Evolutionary conservation across 2,329 filamentous ascomycete genomes (phyloP).

Genomic region (Myrmaecium sp.): DNA sequence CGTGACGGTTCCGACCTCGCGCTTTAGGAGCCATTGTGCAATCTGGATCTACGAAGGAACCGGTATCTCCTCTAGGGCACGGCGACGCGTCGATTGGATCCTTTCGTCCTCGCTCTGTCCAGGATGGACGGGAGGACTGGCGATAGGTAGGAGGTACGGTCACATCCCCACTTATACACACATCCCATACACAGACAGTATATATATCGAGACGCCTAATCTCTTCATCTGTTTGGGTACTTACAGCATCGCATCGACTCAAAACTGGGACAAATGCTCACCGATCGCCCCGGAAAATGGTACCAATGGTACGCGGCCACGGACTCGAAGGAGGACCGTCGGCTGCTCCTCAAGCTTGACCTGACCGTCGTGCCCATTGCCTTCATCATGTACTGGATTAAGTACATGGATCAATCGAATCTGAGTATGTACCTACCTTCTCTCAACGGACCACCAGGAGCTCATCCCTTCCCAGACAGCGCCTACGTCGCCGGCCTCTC

Average conservation of each 20-base stretch:
- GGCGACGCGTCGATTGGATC: no score
- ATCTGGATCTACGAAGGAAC: no score
- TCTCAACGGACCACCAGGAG: no score
- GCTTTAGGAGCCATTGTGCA: no score
- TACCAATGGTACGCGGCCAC: conserved; percentile 14
- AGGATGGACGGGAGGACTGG: no score
- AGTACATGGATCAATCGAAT: conserved; percentile 39
- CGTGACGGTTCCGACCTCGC: no score
- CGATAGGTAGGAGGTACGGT: no score
- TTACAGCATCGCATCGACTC: no score
- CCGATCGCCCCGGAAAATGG: conserved; percentile 1
- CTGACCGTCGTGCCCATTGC: conserved; percentile 39
- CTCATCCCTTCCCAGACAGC: conserved; percentile 25
- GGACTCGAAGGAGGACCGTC: conserved; percentile 33
- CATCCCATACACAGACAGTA: no score
- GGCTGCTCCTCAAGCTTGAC: conserved; percentile 38
- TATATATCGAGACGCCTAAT: neutral
- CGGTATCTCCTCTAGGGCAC: no score
- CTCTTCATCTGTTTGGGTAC: neutral
- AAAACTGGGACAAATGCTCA: neutral
- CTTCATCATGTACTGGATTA: conserved; percentile 38
- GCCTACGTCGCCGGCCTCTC: conserved; percentile 38
- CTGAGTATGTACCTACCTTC: conserved; percentile 27
- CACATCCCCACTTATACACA: no score
- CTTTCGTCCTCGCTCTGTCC: no score